phyloP scores from a whole-genome alignment of 225 moss, liverwort and hornwort species.

The Antitrichia curtipendula region DNA sequence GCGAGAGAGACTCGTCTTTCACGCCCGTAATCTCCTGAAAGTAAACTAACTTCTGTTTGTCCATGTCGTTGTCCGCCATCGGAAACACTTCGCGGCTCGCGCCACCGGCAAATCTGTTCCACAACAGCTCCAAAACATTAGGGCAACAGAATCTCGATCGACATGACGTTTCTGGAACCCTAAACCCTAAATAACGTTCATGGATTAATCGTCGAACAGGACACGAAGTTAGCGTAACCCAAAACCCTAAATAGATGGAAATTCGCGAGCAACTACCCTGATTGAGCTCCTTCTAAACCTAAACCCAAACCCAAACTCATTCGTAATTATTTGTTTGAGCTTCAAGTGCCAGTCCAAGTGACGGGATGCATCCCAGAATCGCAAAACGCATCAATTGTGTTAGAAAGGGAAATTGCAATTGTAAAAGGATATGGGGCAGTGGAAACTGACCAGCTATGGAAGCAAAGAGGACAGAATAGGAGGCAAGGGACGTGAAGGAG shows the following conservation, averaged over 20 bases:
- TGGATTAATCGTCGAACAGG: not conserved
- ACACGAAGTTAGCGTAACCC: not conserved
- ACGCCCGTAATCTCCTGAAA: slow-evolving; percentile 87
- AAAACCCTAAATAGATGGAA: not conserved
- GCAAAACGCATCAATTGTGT: not conserved
- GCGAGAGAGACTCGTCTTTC: slow-evolving; percentile 37
- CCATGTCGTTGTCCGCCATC: slow-evolving; percentile 22
- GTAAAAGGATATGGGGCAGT: not conserved
- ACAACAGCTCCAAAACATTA: not conserved
- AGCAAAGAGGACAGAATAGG: not conserved
- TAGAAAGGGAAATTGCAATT: not conserved
- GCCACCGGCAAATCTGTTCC: not conserved
- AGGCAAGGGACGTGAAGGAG: not conserved
- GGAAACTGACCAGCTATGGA: not conserved
- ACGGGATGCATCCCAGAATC: not conserved
- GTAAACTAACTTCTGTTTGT: slow-evolving; percentile 27
- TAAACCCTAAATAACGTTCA: not conserved
- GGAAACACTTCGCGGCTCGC: not conserved
- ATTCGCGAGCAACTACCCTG: not conserved
- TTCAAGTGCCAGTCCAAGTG: not conserved
- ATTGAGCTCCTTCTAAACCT: not conserved
- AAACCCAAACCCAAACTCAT: not conserved
- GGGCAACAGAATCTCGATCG: not conserved
- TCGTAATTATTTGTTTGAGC: not conserved
- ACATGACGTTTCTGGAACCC: not conserved